phyloP scores from a whole-genome alignment of 768 basidiomycete species.

The Suillus subluteus region DNA sequence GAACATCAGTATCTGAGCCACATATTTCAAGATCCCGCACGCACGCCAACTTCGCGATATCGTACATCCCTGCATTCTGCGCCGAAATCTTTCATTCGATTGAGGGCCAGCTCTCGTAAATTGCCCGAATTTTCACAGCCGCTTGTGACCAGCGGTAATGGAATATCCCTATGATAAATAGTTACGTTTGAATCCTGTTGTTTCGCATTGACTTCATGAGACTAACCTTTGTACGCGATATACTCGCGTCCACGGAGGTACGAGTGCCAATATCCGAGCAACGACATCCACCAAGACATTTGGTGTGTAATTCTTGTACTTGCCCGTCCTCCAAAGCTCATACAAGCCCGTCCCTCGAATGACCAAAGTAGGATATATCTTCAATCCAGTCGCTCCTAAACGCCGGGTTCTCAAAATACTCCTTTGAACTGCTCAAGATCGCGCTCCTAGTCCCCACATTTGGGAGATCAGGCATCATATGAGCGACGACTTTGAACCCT shows the following conservation, averaged over 20 bases:
- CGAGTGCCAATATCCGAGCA: constrained; percentile 91
- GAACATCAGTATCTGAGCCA: constrained; percentile 11
- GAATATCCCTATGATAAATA: constrained; percentile 77
- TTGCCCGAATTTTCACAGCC: constrained; percentile 99
- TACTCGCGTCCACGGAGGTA: constrained; percentile 98
- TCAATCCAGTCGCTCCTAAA: constrained; percentile 97
- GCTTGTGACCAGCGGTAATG: constrained; percentile 92
- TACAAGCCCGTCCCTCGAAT: constrained; percentile 97
- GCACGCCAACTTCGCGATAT: constrained; percentile 95
- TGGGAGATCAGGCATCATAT: constrained; percentile 99
- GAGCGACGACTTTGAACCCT: constrained; percentile 99
- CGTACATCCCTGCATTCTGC: constrained; percentile 97
- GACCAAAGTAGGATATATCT: constrained; percentile 97
- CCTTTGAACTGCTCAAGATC: constrained; percentile 99
- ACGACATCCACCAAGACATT: constrained; percentile 98
- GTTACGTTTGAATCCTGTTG: constrained; percentile 3
- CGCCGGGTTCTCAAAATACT: constrained; percentile 98
- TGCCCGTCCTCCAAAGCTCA: constrained; percentile 94
- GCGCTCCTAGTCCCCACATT: constrained; percentile 96
- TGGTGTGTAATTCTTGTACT: constrained; percentile 99
- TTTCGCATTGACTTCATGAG: neutral
- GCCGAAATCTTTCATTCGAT: constrained; percentile 99
- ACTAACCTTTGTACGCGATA: constrained; percentile 93
- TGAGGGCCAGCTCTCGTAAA: constrained; percentile 91
- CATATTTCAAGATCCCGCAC: constrained; percentile 32